Percentiles rank a stretch among this genome's conserved stretches.
phyloP scores from a whole-genome alignment of 805 yeast species.

The Cyberlindnera veronae region DNA sequence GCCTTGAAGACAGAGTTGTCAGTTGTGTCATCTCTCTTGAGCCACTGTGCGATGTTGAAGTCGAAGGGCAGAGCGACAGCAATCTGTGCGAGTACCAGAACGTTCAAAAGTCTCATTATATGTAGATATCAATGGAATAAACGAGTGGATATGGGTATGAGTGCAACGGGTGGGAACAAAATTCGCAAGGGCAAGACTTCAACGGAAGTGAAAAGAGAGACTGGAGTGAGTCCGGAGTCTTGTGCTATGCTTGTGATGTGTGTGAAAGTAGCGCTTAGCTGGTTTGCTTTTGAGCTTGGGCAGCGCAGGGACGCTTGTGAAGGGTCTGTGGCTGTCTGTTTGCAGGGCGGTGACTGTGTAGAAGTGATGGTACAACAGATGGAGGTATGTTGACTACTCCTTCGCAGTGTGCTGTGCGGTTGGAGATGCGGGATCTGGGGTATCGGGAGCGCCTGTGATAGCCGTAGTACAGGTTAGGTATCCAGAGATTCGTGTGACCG shows the following conservation, averaged over 20 bases:
- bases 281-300: background rate
- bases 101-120: conserved; percentile 14
- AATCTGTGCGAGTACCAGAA: conserved; percentile 12
- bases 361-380: background rate
- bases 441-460: too few species aligned
- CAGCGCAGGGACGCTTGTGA: background rate
- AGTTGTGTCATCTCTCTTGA: conserved; percentile 7
- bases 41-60: conserved; percentile 7
- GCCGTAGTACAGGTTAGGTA: too few species aligned
- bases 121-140: background rate
- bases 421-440: too few species aligned
- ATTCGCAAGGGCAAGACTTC: conserved; percentile 1
- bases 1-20: background rate
- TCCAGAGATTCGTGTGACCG: too few species aligned
- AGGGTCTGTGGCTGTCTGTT: background rate
- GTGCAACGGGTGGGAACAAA: background rate
- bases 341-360: background rate
- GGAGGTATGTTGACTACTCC: background rate
- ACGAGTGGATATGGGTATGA: background rate
- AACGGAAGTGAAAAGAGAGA: conserved; percentile 10
- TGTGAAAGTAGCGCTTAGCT: background rate
- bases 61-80: conserved; percentile 17
- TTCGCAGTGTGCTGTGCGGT: background rate
- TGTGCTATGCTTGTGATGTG: background rate
- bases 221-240: conserved; percentile 12